phyloP scores from a whole-genome alignment of 768 basidiomycete species.

The Lentinula boryana region DNA sequence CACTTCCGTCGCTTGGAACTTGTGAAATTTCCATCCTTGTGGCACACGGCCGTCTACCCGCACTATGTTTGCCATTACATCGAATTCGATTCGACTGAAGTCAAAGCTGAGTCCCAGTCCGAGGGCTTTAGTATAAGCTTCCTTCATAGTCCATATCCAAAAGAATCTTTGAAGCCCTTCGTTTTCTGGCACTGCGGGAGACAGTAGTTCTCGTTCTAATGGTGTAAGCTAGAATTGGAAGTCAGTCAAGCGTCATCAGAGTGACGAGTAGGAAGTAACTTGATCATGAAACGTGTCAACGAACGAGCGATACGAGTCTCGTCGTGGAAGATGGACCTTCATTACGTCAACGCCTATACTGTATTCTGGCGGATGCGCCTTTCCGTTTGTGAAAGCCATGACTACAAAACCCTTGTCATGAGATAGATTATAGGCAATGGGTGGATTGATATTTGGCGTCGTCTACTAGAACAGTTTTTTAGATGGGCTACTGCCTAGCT shows the following conservation, averaged over 20 bases:
- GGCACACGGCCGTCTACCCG: slow-evolving; percentile 54
- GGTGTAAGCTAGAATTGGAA: slow-evolving; percentile 32
- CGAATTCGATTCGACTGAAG: slow-evolving; percentile 70
- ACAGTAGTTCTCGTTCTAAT: slow-evolving; percentile 32
- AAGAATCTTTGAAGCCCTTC: slow-evolving; percentile 63
- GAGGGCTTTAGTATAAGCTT: slow-evolving; percentile 86
- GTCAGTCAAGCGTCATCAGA: neutral
- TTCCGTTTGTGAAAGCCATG: slow-evolving; percentile 52
- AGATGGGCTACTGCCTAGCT: neutral
- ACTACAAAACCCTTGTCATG: slow-evolving; percentile 74
- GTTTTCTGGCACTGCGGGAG: slow-evolving; percentile 32
- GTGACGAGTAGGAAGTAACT: slow-evolving; percentile 27
- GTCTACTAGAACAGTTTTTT: slow-evolving; percentile 27
- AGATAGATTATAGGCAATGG: slow-evolving; percentile 74
- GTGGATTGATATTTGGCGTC: slow-evolving; percentile 37
- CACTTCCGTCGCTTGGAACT: slow-evolving; percentile 46
- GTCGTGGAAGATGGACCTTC: slow-evolving; percentile 60
- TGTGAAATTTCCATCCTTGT: slow-evolving; percentile 62
- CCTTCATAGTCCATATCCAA: slow-evolving; percentile 87
- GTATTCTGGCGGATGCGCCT: slow-evolving; percentile 42
- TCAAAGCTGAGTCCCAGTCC: slow-evolving; percentile 82
- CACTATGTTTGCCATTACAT: slow-evolving; percentile 44
- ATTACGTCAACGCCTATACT: slow-evolving; percentile 78
- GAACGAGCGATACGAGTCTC: slow-evolving; percentile 53
- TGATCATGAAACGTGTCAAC: slow-evolving; percentile 60